Base-by-base conservation (phyloP, 768 basidiomycete genomes). In the Lenzites betulinus region DNA sequence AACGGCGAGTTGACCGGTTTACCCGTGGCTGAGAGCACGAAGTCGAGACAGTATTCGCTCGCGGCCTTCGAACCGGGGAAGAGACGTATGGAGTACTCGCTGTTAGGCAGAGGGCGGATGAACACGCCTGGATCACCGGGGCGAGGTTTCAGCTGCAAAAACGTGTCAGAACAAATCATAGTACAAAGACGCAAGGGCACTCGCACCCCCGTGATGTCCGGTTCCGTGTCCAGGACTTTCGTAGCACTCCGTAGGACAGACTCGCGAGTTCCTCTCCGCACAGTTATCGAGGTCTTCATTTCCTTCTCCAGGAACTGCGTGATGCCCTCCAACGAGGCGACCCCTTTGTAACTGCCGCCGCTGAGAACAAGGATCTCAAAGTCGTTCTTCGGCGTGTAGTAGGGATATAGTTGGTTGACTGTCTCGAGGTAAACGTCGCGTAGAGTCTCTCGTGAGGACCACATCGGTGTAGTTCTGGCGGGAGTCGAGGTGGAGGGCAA, bases 21-120 rank as follows among this genome's bases (percentile, higher is more conserved):
- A 18, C 39, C 39, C 3, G 52, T 54, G n/a, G 41, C 9, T 16
- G 52, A 43, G 4, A 18, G 18, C 41, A 54, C 26, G 26, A 54
- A 54, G 52, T 54, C 52, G 7, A 51, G 50, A n/a, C 50, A 51
- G 15, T 51, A 51, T 25, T 51, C 33, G 35, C 50, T 51, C 16
- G 36, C 22, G 50, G 35, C 18, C 9, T 22, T 11, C 4, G 35
- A 36, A 15, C 50, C 50, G 2, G 50, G 50, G 20, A 51, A 51
- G 16, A 51, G 33, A 12, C 50, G 50, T n/a, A 51, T 38, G n/a
- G 50, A 51, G 20, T 51, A 51, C 20, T 36, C 36, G 50, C 50
- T 51, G 3, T 23, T 8, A 23, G 50, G 50, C 16, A 51, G 18
- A 8, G 33, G 35, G 11, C 33, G 50, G n/a, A 51, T 25, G 35